These are phyloP conservation scores for Cantharellus anzutake DNA, from an alignment of 768 basidiomycete genomes.

Conservation along the genomic window DNA sequence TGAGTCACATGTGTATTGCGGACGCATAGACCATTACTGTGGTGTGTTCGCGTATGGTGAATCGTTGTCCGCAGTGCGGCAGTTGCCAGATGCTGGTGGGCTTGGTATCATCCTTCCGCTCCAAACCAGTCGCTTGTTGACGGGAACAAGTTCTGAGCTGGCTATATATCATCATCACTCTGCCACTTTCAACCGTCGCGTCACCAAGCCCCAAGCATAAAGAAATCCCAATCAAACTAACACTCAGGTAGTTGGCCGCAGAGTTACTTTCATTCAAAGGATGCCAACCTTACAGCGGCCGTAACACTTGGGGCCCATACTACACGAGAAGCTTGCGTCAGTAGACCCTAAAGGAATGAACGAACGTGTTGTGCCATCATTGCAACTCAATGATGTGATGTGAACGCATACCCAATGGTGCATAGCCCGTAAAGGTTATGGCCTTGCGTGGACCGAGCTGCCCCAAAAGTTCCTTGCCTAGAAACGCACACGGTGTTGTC, in stretches of 20 bases:
- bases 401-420: slow-evolving; percentile 11
- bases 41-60: too few species aligned
- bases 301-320: slow-evolving; percentile 1
- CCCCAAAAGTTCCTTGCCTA: too few species aligned
- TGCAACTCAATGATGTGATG: slow-evolving; percentile 16
- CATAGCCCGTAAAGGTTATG: slow-evolving; percentile 19
- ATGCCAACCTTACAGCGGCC: neutral
- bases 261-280: neutral
- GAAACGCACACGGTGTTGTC: neutral
- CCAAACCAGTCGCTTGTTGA: too few species aligned
- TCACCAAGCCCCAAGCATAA: neutral
- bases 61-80: too few species aligned
- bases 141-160: too few species aligned
- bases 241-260: neutral
- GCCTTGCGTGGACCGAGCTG: slow-evolving; percentile 17
- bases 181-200: neutral
- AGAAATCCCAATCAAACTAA: neutral
- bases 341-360: neutral
- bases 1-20: too few species aligned
- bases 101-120: too few species aligned
- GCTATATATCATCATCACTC: neutral
- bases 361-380: neutral
- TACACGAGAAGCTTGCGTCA: neutral
- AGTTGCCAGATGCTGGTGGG: too few species aligned
- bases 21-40: too few species aligned